Conservation (phyloP, 2,329 filamentous ascomycete genomes). For the Zalaria sp. region DNA sequence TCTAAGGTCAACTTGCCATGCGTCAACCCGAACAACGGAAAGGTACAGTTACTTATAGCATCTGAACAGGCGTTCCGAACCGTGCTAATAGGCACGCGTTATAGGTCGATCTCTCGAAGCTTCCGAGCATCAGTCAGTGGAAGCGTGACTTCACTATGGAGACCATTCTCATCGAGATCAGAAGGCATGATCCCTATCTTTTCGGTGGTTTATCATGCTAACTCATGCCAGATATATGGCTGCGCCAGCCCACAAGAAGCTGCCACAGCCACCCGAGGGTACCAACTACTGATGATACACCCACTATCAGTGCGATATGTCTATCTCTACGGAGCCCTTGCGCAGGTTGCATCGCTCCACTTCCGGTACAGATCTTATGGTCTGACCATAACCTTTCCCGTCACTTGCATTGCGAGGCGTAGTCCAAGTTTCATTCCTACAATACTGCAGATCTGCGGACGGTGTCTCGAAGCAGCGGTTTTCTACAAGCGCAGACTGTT, state of each 20-base stretch:
- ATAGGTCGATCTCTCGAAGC: slow-evolving; percentile 67
- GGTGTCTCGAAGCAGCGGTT: no score
- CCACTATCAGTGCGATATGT: no score
- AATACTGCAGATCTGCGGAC: no score
- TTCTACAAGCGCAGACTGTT: no score
- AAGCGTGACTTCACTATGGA: slow-evolving; percentile 92
- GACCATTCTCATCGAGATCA: slow-evolving; percentile 74
- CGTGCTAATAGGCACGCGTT: not conserved
- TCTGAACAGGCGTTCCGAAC: not conserved
- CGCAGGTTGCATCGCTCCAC: no score
- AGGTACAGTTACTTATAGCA: slow-evolving; percentile 32
- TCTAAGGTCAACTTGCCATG: slow-evolving; percentile 95
- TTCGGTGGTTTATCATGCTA: no score
- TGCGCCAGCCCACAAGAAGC: slow-evolving; percentile 79
- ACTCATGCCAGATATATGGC: slow-evolving; percentile 66
- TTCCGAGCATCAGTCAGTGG: slow-evolving; percentile 81
- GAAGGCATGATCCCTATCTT: slow-evolving; percentile 41
- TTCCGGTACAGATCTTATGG: no score
- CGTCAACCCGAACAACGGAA: slow-evolving; percentile 66
- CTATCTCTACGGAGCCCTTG: no score
- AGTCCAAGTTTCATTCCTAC: no score
- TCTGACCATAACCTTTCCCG: no score
- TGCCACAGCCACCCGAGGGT: slow-evolving; percentile 84
- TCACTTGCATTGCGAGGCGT: no score
- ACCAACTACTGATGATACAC: slow-evolving; percentile 30